A percentile compares a stretch with the other conserved stretches of the same genome.
These are phyloP conservation scores for Yamadazyma sp. DNA, from an alignment of 1,139 yeast genomes.

Conservation along the genomic window DNA sequence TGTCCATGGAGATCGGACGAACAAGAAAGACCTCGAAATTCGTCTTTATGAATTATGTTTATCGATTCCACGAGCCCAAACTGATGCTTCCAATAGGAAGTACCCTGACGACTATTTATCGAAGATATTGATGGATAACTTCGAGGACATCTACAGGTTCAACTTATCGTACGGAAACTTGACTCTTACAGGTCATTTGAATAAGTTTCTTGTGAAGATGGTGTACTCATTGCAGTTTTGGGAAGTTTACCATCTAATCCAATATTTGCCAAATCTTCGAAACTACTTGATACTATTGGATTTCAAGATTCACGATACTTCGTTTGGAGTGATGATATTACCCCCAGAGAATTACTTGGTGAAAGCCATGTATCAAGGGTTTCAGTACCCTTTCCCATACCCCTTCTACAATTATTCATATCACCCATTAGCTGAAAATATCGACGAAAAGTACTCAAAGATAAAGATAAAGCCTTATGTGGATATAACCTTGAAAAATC, in stretches of 20 bases:
- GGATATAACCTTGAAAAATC: constrained; percentile 31
- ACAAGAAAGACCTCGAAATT: background rate
- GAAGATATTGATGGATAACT: constrained; percentile 41
- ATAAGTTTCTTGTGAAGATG: constrained; percentile 39
- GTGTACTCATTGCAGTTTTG: constrained; percentile 43
- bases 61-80: constrained; percentile 9
- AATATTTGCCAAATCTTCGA: constrained; percentile 33
- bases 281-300: constrained; percentile 34
- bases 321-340: constrained; percentile 40
- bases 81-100: constrained; percentile 2
- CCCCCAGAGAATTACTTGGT: constrained; percentile 43
- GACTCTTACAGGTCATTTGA: constrained; percentile 38
- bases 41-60: constrained; percentile 6
- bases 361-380: constrained; percentile 40
- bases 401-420: constrained; percentile 49
- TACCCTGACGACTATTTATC: constrained; percentile 43
- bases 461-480: constrained; percentile 36
- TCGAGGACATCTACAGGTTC: constrained; percentile 27
- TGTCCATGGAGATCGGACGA: no score
- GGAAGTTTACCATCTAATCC: constrained; percentile 46
- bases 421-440: constrained; percentile 35
- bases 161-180: constrained; percentile 38
- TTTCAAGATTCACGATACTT: constrained; percentile 38
- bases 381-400: constrained; percentile 48
- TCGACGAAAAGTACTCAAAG: constrained; percentile 26